These are phyloP conservation scores for Phaeosphaeria sp. DNA, from an alignment of 2,329 filamentous ascomycete species.

Conservation along the genomic window DNA sequence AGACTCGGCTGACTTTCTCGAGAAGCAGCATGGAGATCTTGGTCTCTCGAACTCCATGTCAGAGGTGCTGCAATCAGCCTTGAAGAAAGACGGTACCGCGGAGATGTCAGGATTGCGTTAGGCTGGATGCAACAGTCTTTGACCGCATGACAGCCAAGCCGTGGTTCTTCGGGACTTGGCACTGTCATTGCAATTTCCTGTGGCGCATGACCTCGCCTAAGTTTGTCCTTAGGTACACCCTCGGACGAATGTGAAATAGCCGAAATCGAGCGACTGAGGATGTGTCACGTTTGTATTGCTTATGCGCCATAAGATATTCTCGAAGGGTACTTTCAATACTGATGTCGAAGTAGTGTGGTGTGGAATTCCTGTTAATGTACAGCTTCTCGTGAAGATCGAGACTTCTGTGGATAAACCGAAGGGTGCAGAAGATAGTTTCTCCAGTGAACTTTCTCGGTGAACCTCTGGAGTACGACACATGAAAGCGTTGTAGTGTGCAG, in stretches of 20 bases:
- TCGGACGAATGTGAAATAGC: conserved; percentile 3
- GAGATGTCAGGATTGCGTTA: background rate
- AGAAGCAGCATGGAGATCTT: background rate
- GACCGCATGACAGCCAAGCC: conserved; percentile 10
- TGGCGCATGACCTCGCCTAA: conserved; percentile 15
- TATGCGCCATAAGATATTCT: no score
- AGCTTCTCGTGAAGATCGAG: no score
- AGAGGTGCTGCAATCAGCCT: background rate
- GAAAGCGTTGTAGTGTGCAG: no score
- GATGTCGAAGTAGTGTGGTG: no score
- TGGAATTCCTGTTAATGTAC: no score
- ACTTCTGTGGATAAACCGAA: no score
- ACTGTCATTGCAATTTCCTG: conserved; percentile 7
- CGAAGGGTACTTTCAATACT: no score
- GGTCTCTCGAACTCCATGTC: background rate
- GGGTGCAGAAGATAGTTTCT: no score
- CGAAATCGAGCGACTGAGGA: no score
- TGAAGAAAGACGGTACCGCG: background rate
- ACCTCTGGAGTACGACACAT: no score
- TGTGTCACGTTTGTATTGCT: background rate
- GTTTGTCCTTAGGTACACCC: conserved; percentile 3
- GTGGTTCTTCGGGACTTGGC: background rate
- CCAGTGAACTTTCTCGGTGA: no score
- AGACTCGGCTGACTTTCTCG: background rate
- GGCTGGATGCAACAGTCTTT: background rate